Percentiles rank a stretch among this genome's conserved stretches.
These are phyloP conservation scores for Cercospora janseana DNA, from an alignment of 2,329 filamentous ascomycete genomes.

Conservation along the genomic window DNA sequence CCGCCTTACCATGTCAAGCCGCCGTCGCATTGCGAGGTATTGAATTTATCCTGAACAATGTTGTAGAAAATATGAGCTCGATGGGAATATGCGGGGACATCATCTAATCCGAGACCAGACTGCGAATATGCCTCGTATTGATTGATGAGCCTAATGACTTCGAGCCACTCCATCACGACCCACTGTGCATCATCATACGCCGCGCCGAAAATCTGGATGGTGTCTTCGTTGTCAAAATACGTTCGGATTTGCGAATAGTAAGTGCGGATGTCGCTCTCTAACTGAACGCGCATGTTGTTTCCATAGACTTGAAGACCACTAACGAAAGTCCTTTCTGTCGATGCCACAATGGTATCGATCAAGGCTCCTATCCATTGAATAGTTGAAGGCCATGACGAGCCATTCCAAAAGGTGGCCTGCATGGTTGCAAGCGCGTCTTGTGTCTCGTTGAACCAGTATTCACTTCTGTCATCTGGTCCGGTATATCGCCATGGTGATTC, in stretches of 20 bases:
- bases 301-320: constrained; percentile 24
- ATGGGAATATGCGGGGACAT: constrained; percentile 74
- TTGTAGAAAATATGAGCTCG: constrained; percentile 86
- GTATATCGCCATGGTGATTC: constrained; percentile 24
- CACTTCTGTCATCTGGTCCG: constrained; percentile 16
- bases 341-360: constrained; percentile 29
- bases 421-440: constrained; percentile 31
- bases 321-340: constrained; percentile 16
- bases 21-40: constrained; percentile 73
- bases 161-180: constrained; percentile 39
- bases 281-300: neutral
- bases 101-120: constrained; percentile 72
- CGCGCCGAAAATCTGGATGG: constrained; percentile 34
- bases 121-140: constrained; percentile 30
- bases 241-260: constrained; percentile 33
- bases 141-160: constrained; percentile 36
- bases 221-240: constrained; percentile 33
- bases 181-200: constrained; percentile 39
- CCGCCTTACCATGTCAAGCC: constrained; percentile 75
- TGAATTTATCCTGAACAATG: constrained; percentile 75
- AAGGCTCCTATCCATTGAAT: constrained; percentile 35
- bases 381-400: constrained; percentile 29
- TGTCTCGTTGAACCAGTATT: constrained; percentile 33
- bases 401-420: constrained; percentile 36
- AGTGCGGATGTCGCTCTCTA: constrained; percentile 28